Base-by-base conservation (phyloP, 108 stramenopile species). In the Cyclostephanos invisitatus region DNA sequence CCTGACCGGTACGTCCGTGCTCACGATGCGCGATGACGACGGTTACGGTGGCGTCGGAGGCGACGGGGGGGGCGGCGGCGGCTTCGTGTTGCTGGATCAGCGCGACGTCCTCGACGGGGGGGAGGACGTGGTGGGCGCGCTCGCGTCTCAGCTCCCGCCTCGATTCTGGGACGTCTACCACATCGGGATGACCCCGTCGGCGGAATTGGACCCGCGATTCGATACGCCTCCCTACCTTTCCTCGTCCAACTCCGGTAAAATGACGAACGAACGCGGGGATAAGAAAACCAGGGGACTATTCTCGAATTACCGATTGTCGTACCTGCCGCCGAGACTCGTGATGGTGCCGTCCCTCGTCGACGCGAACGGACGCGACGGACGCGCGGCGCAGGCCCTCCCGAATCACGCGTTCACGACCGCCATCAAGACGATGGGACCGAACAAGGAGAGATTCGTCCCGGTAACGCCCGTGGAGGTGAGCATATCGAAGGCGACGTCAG, bases 81-180 rank as follows among this genome's bases (percentile, higher is more conserved):
- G 32, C 18, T 62, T 60, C 14, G 64, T 63, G 36, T 62, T 93
- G 51, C 27, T 84, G 22, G 64, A 72, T 42, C 92, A 93, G 69
- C 59, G 75, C 5, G 92, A 93, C 66, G 22, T 49, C 17, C 69
- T 91, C 28, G 87, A 86, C n/a, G 77, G 75, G 27, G 70, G 73
- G n/a, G 70, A 75, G 48, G 80, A 85, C 61, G 56, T 90, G 32
- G 18, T 87, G 20, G 59, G 55, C 0, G 53, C 77, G 17, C 53
- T 93, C 3, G 64, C 79, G 18, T 48, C 64, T 10, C 91, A 93
- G 56, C 51, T 91, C 20, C 8, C 63, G 18, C 93, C 93, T 25
- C 80, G 89, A 14, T 94, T 94, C 69, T 94, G 93, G 93, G 93
- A 94, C 76, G 40, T 78, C 9, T 94, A 94, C 66, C 93, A 94